Evolutionary conservation across 257 asterid species (phyloP).

Genomic region (Oldenlandia corymbosa): DNA sequence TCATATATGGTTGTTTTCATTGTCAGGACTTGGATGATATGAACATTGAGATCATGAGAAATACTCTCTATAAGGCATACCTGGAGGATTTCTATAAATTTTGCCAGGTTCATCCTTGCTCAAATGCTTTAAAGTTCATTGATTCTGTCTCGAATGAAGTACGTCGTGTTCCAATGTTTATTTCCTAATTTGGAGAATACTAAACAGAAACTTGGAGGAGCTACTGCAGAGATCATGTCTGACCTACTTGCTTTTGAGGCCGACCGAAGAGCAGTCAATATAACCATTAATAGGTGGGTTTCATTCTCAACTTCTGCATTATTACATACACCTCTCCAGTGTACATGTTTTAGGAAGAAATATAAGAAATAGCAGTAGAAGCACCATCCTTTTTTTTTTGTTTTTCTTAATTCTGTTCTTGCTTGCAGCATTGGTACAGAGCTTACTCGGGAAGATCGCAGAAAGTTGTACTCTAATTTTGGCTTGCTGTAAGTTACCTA

Average conservation of each 20-base stretch:
- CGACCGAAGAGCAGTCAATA: slow-evolving; percentile 93
- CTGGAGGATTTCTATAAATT: slow-evolving; percentile 85
- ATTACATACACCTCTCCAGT: not conserved
- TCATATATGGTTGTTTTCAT: slow-evolving; percentile 13
- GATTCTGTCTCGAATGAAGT: not conserved
- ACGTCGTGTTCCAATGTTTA: slow-evolving; percentile 7
- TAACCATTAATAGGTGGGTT: slow-evolving; percentile 71
- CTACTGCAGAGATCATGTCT: slow-evolving; percentile 91
- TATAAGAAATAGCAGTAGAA: not conserved
- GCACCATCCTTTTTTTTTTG: not conserved
- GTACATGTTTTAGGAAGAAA: not conserved
- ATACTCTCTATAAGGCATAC: slow-evolving; percentile 90
- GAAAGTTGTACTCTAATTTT: slow-evolving; percentile 78
- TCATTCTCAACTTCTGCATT: not conserved
- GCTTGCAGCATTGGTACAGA: slow-evolving; percentile 88
- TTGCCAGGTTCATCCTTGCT: slow-evolving; percentile 53
- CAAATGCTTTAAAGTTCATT: slow-evolving; percentile 14
- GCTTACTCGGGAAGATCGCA: slow-evolving; percentile 88
- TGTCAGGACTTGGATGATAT: slow-evolving; percentile 88
- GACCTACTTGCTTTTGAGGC: slow-evolving; percentile 91
- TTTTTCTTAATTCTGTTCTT: slow-evolving; percentile 11
- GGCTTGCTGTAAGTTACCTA: slow-evolving; percentile 72
- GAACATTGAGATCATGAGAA: slow-evolving; percentile 96
- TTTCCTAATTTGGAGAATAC: slow-evolving; percentile 19
- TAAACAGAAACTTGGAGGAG: slow-evolving; percentile 81